Evolutionary conservation across 495 filamentous ascomycete genomes (phyloP).

Genomic region (Amorphotheca resinae): DNA sequence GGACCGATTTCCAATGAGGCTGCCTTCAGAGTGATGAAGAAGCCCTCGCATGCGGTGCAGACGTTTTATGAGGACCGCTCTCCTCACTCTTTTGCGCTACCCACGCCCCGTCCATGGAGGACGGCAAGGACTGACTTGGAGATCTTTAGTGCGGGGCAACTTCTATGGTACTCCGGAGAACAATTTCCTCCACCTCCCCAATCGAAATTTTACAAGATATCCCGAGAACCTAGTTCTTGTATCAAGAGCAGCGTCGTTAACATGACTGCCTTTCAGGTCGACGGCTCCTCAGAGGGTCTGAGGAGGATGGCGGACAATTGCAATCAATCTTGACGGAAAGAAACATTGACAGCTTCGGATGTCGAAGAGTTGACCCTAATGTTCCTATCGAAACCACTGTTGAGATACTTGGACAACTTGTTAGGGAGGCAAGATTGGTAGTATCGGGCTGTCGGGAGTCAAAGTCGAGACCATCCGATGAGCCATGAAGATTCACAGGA

Average conservation of each 20-base stretch:
- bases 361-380: conserved; percentile 54
- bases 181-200: conserved; percentile 54
- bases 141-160: too few species aligned
- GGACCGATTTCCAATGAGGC: conserved; percentile 42
- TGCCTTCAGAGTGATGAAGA: conserved; percentile 53
- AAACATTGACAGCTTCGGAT: conserved; percentile 70
- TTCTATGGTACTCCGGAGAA: conserved; percentile 61
- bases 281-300: conserved; percentile 46
- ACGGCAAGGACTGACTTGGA: too few species aligned
- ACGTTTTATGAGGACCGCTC: conserved; percentile 66
- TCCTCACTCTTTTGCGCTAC: too few species aligned
- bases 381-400: conserved; percentile 37
- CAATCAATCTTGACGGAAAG: conserved; percentile 58
- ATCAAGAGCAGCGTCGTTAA: conserved; percentile 48
- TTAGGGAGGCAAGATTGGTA: conserved; percentile 68
- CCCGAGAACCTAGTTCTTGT: conserved; percentile 52
- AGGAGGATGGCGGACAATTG: conserved; percentile 55
- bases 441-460: conserved; percentile 65
- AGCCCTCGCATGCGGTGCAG: conserved; percentile 50
- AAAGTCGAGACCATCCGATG: conserved; percentile 60
- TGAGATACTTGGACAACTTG: conserved; percentile 37
- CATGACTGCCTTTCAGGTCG: conserved; percentile 8
- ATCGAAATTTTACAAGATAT: conserved; percentile 51
- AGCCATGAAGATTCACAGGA: conserved; percentile 54
- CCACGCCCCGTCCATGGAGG: too few species aligned